Evolutionary conservation across 2,329 filamentous ascomycete species (phyloP).

Genomic region (Penicillium psychrosexuale): DNA sequence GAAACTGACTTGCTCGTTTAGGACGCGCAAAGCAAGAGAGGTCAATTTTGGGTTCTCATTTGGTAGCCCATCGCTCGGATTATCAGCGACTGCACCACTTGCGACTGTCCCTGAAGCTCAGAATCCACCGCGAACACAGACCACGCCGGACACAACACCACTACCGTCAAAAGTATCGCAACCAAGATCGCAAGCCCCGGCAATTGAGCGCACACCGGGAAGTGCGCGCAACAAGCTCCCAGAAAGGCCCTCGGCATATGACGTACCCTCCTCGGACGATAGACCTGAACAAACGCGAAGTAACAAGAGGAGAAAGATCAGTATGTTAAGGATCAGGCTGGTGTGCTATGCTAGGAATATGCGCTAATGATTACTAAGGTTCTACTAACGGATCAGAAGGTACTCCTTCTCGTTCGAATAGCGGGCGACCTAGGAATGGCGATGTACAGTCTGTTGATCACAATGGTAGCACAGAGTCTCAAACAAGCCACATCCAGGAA

Average conservation of each 20-base stretch:
- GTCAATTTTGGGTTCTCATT: conserved; percentile 53
- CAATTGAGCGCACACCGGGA: conserved; percentile 25
- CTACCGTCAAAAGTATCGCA: conserved; percentile 16
- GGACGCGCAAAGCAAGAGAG: conserved; percentile 47
- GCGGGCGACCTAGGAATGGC: neutral
- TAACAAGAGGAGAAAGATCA: conserved; percentile 34
- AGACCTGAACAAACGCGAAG: conserved; percentile 25
- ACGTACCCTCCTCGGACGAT: conserved; percentile 36
- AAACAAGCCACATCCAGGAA: neutral
- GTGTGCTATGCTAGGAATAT: neutral
- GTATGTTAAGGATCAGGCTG: conserved; percentile 22
- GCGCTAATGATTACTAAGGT: conserved; percentile 18
- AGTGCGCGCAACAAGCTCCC: conserved; percentile 34
- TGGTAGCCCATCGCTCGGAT: conserved; percentile 29
- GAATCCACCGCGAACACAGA: conserved; percentile 19
- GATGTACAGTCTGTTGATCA: conserved; percentile 3
- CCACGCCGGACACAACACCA: conserved; percentile 13
- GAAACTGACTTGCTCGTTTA: conserved; percentile 23
- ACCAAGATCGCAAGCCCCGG: conserved; percentile 12
- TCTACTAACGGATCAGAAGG: conserved; percentile 4
- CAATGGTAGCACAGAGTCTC: conserved; percentile 1
- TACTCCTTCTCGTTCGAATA: conserved; percentile 6
- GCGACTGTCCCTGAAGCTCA: conserved; percentile 17
- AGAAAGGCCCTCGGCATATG: conserved; percentile 35
- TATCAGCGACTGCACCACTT: conserved; percentile 27